Conservation (phyloP, 75 land plant genomes). For the Pseudotsuga menziesii region DNA sequence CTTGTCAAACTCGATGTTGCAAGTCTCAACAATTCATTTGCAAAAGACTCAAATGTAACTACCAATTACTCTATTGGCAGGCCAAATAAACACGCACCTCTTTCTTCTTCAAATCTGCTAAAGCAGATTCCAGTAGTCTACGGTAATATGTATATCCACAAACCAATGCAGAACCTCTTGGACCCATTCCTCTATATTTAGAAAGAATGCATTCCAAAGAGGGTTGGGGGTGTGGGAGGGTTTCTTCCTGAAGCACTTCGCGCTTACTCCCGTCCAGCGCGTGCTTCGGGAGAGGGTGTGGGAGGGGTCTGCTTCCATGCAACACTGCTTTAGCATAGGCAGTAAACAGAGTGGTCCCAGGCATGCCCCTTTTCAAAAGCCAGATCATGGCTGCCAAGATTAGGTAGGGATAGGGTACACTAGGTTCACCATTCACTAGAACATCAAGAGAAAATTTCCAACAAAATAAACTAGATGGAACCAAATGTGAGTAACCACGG, state of each 20-base stretch:
- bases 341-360: too few relatives aligned
- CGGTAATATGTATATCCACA: slow-evolving; percentile 94
- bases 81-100: slow-evolving; percentile 51
- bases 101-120: slow-evolving; percentile 88
- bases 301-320: too few relatives aligned
- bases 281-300: too few relatives aligned
- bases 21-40: not conserved
- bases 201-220: not conserved
- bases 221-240: too few relatives aligned
- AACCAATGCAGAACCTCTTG: slow-evolving; percentile 89
- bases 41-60: not conserved
- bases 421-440: too few relatives aligned
- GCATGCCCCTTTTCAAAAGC: not conserved
- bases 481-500: too few relatives aligned
- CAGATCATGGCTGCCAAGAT: not conserved
- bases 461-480: too few relatives aligned
- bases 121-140: slow-evolving; percentile 64
- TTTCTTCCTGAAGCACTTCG: too few relatives aligned
- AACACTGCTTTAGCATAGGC: not conserved
- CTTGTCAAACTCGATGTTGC: not conserved
- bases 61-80: not conserved
- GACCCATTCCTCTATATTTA: slow-evolving; percentile 78
- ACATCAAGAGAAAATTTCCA: too few relatives aligned
- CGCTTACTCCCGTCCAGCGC: too few relatives aligned
- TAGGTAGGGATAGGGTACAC: too few relatives aligned